These are phyloP conservation scores for Eremomyces bilateralis DNA, from an alignment of 495 filamentous ascomycete species.

Conservation along the genomic window DNA sequence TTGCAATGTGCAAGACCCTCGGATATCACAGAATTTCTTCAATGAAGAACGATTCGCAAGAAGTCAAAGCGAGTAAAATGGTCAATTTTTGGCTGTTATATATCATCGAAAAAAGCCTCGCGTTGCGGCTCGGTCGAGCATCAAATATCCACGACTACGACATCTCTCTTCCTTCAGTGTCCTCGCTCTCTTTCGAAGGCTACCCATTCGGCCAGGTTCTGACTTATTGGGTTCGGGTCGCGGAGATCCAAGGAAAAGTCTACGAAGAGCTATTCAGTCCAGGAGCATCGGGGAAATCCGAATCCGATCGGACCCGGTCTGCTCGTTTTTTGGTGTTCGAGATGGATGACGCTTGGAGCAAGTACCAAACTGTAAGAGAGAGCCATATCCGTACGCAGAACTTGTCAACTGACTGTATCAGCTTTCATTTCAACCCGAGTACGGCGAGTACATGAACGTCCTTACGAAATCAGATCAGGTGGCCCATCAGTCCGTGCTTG, in stretches of 20 bases:
- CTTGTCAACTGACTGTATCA: background rate
- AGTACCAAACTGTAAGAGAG: too few species aligned
- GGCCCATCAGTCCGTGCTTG: constrained; percentile 28
- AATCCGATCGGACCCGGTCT: constrained; percentile 4
- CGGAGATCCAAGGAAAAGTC: constrained; percentile 8
- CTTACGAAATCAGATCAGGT: constrained; percentile 34
- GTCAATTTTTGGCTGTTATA: constrained; percentile 43
- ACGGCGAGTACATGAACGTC: constrained; percentile 12
- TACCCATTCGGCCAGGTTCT: constrained; percentile 2
- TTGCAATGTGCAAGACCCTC: constrained; percentile 36
- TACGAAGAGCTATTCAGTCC: constrained; percentile 13
- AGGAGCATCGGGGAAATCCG: constrained; percentile 7
- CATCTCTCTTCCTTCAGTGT: constrained; percentile 22
- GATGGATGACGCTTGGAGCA: constrained; percentile 2
- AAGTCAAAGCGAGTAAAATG: constrained; percentile 16
- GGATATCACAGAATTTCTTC: constrained; percentile 38
- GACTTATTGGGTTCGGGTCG: constrained; percentile 10
- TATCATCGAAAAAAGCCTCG: constrained; percentile 34
- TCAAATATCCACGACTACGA: constrained; percentile 42
- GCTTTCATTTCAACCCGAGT: constrained; percentile 1
- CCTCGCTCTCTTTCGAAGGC: background rate
- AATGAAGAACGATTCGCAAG: constrained; percentile 26
- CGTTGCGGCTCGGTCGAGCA: constrained; percentile 40
- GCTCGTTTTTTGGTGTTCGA: constrained; percentile 6
- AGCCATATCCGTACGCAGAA: too few species aligned